Conservation (phyloP, 2,329 filamentous ascomycete species). For the Alternaria tenuissima region DNA sequence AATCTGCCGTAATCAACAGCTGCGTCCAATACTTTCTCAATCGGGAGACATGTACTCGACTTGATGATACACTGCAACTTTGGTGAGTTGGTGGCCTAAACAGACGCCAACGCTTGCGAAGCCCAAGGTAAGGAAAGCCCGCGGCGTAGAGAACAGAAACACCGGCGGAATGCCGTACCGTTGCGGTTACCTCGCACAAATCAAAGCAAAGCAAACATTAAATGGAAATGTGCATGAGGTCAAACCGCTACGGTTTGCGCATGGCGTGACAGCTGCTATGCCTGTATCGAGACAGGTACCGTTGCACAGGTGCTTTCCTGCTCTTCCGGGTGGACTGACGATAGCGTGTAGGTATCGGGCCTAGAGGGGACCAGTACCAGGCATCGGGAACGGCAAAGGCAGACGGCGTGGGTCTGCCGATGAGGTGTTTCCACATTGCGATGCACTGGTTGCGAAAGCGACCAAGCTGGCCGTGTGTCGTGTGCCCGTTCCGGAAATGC, state of each 20-base stretch:
- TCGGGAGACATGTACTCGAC: neutral
- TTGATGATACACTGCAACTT: neutral
- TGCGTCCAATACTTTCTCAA: conserved; percentile 14
- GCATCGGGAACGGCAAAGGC: neutral
- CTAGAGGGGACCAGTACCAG: conserved; percentile 5
- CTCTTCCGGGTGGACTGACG: conserved; percentile 3
- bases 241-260: neutral
- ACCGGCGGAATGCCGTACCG: neutral
- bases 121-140: neutral
- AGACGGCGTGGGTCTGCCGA: conserved; percentile 3
- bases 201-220: neutral
- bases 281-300: neutral
- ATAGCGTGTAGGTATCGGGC: conserved; percentile 5
- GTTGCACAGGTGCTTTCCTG: neutral
- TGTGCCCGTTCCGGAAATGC: conserved; percentile 14
- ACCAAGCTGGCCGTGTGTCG: neutral
- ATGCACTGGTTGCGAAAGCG: neutral
- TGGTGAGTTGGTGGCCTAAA: neutral
- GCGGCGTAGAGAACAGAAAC: neutral
- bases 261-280: neutral
- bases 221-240: neutral
- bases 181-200: neutral
- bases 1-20: conserved; percentile 19
- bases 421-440: neutral
- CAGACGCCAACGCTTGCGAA: conserved; percentile 1